phyloP scores from a whole-genome alignment of 345 rosid genomes.

The Microcos paniculata region DNA sequence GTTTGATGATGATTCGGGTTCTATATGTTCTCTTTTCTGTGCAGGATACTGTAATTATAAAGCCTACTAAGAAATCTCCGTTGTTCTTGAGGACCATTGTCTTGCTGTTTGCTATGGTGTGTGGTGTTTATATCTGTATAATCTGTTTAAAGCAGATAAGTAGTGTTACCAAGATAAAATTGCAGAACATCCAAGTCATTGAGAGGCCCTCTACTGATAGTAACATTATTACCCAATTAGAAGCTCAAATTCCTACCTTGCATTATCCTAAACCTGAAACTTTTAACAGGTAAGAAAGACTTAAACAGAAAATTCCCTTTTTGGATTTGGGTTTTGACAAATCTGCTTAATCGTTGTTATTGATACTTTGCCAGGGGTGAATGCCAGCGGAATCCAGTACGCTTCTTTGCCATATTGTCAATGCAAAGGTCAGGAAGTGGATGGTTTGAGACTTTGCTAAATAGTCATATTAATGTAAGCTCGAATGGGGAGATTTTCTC shows the following conservation, averaged over 20 bases:
- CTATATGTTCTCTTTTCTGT: constrained; percentile 15
- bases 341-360: not conserved
- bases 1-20: not conserved
- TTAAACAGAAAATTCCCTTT: not conserved
- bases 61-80: constrained; percentile 72
- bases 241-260: constrained; percentile 36
- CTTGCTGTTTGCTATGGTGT: constrained; percentile 63
- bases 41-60: constrained; percentile 66
- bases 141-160: constrained; percentile 69
- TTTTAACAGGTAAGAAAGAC: constrained; percentile 61
- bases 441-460: constrained; percentile 95
- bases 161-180: constrained; percentile 26
- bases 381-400: constrained; percentile 74
- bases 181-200: constrained; percentile 48
- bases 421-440: constrained; percentile 99
- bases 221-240: constrained; percentile 5
- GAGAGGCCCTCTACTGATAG: constrained; percentile 29
- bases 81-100: constrained; percentile 69
- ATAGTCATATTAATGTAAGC: constrained; percentile 86
- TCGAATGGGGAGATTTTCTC: constrained; percentile 96
- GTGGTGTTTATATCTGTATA: constrained; percentile 66
- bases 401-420: constrained; percentile 80
- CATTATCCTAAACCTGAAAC: constrained; percentile 86
- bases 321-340: not conserved
- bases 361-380: constrained; percentile 51